phyloP scores from a whole-genome alignment of 345 rosid species.

The Cardamine chenopodiifolia region DNA sequence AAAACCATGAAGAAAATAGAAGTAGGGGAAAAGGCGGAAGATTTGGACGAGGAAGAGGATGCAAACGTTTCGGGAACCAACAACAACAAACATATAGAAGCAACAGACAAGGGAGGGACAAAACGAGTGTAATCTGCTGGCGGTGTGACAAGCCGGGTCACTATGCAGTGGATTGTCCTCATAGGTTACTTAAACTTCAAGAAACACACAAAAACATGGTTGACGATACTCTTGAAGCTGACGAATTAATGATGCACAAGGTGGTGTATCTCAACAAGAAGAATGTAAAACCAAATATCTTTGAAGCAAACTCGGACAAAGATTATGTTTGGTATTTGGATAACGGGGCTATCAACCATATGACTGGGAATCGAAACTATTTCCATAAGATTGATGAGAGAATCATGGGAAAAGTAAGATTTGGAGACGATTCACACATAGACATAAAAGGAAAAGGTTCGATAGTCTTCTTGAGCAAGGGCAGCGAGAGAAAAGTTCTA shows the following conservation, averaged over 20 bases:
- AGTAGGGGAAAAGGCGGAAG: neutral
- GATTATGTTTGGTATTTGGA: too few species aligned
- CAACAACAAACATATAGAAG: neutral
- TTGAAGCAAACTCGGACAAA: too few species aligned
- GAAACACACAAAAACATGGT: too few species aligned
- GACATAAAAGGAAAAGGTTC: neutral
- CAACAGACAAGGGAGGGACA: neutral
- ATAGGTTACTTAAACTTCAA: neutral
- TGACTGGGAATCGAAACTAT: neutral
- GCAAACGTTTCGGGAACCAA: too few species aligned
- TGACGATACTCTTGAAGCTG: neutral
- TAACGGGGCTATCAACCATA: too few species aligned
- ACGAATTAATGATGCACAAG: neutral
- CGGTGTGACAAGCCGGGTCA: neutral
- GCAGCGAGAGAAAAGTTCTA: rapidly evolving
- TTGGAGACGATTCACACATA: neutral
- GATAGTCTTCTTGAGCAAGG: too few species aligned
- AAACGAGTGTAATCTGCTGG: neutral
- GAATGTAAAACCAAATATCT: too few species aligned
- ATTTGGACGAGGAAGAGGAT: neutral
- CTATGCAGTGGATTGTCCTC: neutral
- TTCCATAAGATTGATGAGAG: neutral
- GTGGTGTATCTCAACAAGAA: neutral
- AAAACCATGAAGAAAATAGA: rapidly evolving
- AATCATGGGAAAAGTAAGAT: neutral